Evolutionary conservation across 2,329 filamentous ascomycete genomes (phyloP).

Genomic region (Ophiostoma australiae): DNA sequence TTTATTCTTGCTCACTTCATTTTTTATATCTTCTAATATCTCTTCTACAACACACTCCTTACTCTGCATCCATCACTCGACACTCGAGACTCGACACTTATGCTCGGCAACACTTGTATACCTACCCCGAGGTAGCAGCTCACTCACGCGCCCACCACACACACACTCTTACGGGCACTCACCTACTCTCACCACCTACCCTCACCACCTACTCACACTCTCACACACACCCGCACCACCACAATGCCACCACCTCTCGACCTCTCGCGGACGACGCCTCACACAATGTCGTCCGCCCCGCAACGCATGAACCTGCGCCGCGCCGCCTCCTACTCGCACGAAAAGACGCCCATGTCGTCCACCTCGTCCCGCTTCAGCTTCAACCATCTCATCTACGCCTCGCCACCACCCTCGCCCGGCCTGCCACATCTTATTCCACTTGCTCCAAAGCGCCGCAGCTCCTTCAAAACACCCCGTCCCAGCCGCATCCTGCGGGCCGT

Average conservation of each 20-base stretch:
- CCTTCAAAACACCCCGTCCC: conserved; percentile 51
- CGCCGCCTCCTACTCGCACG: conserved; percentile 53
- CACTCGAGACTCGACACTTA: neutral
- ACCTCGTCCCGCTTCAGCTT: conserved; percentile 61
- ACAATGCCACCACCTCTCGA: conserved; percentile 47
- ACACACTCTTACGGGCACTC: neutral
- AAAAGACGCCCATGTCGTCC: conserved; percentile 52
- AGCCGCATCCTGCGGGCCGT: conserved; percentile 54
- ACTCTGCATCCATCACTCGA: neutral
- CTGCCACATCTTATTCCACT: conserved; percentile 58
- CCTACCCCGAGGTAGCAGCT: neutral
- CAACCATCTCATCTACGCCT: conserved; percentile 62
- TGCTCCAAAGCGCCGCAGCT: conserved; percentile 50
- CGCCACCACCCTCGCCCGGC: conserved; percentile 64
- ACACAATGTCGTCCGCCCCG: conserved; percentile 49
- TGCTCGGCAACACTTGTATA: neutral
- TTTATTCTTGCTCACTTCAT: conserved; percentile 4
- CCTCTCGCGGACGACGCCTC: conserved; percentile 37
- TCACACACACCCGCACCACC: conserved; percentile 19
- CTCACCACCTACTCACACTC: too few species aligned
- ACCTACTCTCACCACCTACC: conserved; percentile 30
- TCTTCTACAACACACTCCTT: neutral
- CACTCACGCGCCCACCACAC: neutral
- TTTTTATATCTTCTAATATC: neutral
- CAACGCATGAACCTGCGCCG: conserved; percentile 56